Base-by-base conservation (phyloP, 192 early-diverging fungal genomes). In the Podila epigama region DNA sequence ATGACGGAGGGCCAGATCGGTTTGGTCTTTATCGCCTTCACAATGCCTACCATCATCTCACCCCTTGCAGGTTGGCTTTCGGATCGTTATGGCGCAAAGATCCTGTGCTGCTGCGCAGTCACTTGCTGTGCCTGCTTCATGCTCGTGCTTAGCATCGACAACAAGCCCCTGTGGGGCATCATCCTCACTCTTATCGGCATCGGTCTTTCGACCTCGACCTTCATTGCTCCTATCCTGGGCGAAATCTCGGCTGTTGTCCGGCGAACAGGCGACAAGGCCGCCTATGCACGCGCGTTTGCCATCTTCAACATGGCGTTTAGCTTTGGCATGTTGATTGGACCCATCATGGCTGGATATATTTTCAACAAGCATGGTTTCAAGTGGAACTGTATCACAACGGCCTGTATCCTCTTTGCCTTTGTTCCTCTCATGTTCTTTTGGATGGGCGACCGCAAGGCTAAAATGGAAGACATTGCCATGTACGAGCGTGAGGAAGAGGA, bases 241-340 rank as follows among this genome's bases (percentile, higher is more conserved):
- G 73, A 77, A 40, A 77, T 77, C 51, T 77, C 73, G 0, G 73
- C 73, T 2, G 73, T 77, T 27, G 73, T 77, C 16, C 73, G 73
- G 15, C 73, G 61, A n/a, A 68, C 73, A 15, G 85, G 84, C 62
- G 91, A 88, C 64, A 85, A 84, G 60, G 81, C 73, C 39, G 87
- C 84, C 8, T 87, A 81, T 53, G 86, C 81, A 22, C 78, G 80
- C 62, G 87, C 89, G 3, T 92, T 91, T 73, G 91, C 91, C 3
- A 75, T 94, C 41, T 92, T 89, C 70, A 94, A 92, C 69, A 89
- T 93, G 65, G 84, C 91, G 0, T 94, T 89, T 53, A 87, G 88
- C 33, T 77, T 88, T 52, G 91, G 92, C n/a, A 90, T 92, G 83
- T 83, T 94, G 61, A 63, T 92, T 35, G 89, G 91, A 2, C 92